Evolutionary conservation across 176 grass and related monocot species (phyloP).

Genomic region (Eragrostis curvula): DNA sequence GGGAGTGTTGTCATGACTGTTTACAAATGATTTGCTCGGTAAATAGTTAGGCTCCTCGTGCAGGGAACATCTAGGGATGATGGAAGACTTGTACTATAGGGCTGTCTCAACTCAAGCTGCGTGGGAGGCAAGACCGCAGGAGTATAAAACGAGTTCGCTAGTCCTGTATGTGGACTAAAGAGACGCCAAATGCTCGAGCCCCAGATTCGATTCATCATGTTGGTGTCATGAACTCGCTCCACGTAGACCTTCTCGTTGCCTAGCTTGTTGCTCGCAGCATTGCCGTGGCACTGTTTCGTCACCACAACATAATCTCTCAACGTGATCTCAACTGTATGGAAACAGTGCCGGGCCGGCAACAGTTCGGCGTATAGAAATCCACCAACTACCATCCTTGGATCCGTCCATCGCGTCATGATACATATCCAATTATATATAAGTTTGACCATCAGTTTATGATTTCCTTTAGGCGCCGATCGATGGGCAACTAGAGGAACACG

Average conservation of each 20-base stretch:
- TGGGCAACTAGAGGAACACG: not conserved
- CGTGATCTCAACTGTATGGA: not conserved
- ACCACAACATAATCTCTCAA: conserved; percentile 10
- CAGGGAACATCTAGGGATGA: conserved; percentile 51
- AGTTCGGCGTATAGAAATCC: conserved; percentile 43
- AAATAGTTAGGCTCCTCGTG: conserved; percentile 1
- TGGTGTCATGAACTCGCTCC: conserved; percentile 21
- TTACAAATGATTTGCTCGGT: conserved; percentile 38
- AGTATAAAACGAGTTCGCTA: not conserved
- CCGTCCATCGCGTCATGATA: conserved; percentile 28
- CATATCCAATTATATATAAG: conserved; percentile 44
- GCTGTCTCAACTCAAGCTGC: conserved; percentile 37
- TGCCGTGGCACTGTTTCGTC: not conserved
- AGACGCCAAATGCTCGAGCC: conserved; percentile 23
- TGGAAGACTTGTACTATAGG: conserved; percentile 45
- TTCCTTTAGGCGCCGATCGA: not conserved
- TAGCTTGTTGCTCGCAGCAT: not conserved
- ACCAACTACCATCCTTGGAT: conserved; percentile 47
- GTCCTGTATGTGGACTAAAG: not conserved
- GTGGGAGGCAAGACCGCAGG: not conserved
- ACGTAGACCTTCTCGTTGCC: conserved; percentile 31
- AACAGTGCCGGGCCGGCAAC: conserved; percentile 26
- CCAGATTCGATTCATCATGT: conserved; percentile 19
- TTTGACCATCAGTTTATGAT: conserved; percentile 19
- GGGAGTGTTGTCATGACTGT: conserved; percentile 24